Percentiles rank a stretch among this genome's conserved stretches.
Conservation (phyloP, 148 eudicot species). For the Rheum nobile region DNA sequence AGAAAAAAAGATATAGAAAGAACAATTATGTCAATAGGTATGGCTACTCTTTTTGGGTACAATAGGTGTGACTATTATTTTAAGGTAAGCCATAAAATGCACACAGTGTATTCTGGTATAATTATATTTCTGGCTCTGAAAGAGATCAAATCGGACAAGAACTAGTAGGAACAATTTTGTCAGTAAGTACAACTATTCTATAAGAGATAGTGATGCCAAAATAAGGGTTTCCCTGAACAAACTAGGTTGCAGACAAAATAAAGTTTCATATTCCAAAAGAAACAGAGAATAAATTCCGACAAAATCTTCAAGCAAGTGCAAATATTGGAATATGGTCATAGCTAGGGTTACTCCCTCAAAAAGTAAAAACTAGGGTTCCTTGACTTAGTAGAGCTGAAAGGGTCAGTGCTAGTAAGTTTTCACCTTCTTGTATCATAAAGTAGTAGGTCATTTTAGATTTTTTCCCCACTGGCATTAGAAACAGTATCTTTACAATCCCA, state of each 20-base stretch:
- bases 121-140: background rate
- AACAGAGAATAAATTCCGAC: background rate
- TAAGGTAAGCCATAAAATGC: background rate
- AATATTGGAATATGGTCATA: no score
- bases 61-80: background rate
- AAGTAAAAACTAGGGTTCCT: no score
- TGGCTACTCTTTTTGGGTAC: no score
- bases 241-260: background rate
- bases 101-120: no score
- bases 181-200: background rate
- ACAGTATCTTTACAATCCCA: background rate
- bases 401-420: background rate
- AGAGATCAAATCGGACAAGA: background rate
- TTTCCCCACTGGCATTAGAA: background rate
- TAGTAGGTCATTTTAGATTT: background rate
- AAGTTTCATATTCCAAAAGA: background rate
- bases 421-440: background rate
- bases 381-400: background rate
- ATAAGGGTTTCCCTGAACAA: background rate
- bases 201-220: background rate
- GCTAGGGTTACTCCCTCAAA: no score
- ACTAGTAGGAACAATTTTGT: background rate
- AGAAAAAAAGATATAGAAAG: constrained; percentile 1
- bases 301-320: background rate
- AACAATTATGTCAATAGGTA: background rate